Base-by-base conservation (phyloP, 352 stramenopile genomes). In the Phytophthora pisi region DNA sequence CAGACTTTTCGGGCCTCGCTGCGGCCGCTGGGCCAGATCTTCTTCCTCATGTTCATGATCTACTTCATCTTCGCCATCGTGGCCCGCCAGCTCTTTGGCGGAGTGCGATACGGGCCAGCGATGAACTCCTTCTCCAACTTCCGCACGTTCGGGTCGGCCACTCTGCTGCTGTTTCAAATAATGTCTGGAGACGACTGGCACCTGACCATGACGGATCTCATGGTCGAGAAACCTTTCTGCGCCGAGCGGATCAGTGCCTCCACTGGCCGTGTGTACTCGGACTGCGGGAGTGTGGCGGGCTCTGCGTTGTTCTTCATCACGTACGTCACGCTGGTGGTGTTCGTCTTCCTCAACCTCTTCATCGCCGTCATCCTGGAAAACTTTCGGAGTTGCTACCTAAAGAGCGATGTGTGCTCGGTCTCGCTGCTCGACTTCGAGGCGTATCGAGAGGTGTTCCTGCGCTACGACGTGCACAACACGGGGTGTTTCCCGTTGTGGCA, bases 151-250 rank as follows among this genome's bases (percentile, higher is more conserved):
- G 58, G 70, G 1, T 90, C 82, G 18, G 80, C 78, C 2, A 83
- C 88, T 16, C 26, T 89, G 47, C 57, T 92, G 63, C 81, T 93
- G 13, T 93, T 93, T 54, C 83, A 92, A 61, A 90, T 93, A 66
- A 92, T 93, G 82, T 85, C 83, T 13, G 86, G 86, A 36, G 86
- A 92, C 57, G 86, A 93, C 64, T 93, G 86, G 86, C 83, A 93
- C 49, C 60, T 93, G 47, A 86, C 78, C 20, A 93, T 93, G 86
- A 92, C 86, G 11, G 86, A 93, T 66, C 91, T 84, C 68, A 93
- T 91, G 83, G 42, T 64, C 7, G 28, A 66, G 9, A 79, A 78
- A 59, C 83, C 83, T 0, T 88, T 85, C 10, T 91, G 86, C 43
- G 81, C 84, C 18, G 82, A 91, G 56, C 52, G 74, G 5, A 60